Conservation (phyloP, 352 stramenopile genomes). For the Phytophthora constricta region DNA sequence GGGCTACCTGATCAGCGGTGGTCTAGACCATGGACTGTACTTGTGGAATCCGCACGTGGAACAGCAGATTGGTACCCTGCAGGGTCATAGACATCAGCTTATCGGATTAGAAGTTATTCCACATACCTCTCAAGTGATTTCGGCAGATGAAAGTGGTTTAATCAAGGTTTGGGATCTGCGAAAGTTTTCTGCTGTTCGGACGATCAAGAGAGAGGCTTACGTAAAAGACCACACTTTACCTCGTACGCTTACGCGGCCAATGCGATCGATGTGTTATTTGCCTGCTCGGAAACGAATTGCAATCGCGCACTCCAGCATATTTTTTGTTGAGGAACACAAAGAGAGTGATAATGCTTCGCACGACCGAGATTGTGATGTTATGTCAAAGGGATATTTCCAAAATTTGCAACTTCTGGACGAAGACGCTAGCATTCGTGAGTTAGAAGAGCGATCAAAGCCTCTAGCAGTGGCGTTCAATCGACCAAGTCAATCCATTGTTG, state of each 20-base stretch:
- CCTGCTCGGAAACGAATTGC: slow-evolving; percentile 47
- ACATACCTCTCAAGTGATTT: slow-evolving; percentile 56
- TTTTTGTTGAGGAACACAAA: slow-evolving; percentile 54
- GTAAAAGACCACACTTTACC: slow-evolving; percentile 27
- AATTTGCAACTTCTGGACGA: background rate
- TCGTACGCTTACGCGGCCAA: slow-evolving; percentile 22
- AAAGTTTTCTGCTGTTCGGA: slow-evolving; percentile 48
- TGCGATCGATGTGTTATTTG: slow-evolving; percentile 56
- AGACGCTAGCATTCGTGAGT: background rate
- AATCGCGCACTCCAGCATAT: slow-evolving; percentile 58
- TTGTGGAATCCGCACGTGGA: slow-evolving; percentile 74
- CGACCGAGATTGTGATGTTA: background rate
- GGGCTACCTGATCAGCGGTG: slow-evolving; percentile 62
- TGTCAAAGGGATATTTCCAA: background rate
- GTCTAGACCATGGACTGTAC: slow-evolving; percentile 58
- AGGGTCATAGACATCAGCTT: slow-evolving; percentile 51
- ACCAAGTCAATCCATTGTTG: slow-evolving; percentile 37
- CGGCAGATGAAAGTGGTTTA: slow-evolving; percentile 53
- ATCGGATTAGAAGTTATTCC: slow-evolving; percentile 59
- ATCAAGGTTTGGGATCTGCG: slow-evolving; percentile 65
- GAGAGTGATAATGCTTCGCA: slow-evolving; percentile 5
- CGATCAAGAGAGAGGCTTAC: slow-evolving; percentile 40
- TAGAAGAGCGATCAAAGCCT: slow-evolving; percentile 43
- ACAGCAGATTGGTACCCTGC: slow-evolving; percentile 55
- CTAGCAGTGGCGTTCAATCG: slow-evolving; percentile 40